Percentiles rank a stretch among this genome's conserved stretches.
phyloP scores from a whole-genome alignment of 1,139 yeast species.

The Casaregolazyma lundiana region DNA sequence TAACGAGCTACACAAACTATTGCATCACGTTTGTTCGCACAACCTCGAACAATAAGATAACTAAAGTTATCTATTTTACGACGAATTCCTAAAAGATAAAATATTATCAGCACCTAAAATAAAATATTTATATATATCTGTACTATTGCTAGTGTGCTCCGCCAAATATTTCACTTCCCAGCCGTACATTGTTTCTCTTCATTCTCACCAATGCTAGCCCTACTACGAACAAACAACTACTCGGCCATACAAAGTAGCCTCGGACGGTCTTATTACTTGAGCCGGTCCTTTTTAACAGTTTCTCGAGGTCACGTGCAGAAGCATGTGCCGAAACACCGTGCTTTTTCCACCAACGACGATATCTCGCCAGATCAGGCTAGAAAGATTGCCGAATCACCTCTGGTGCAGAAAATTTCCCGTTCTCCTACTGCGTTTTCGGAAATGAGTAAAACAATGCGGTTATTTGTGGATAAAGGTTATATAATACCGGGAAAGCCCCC shows the following conservation, averaged over 20 bases:
- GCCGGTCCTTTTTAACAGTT: neutral
- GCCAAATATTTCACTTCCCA: neutral
- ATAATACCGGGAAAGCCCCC: conserved; percentile 20
- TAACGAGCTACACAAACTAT: no score
- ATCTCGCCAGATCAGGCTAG: conserved; percentile 14
- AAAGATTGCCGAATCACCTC: conserved; percentile 16
- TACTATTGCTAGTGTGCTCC: neutral
- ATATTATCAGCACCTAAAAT: no score
- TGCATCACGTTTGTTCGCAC: no score
- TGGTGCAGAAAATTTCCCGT: conserved; percentile 17
- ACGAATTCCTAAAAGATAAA: neutral
- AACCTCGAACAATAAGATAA: neutral
- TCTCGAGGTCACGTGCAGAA: neutral
- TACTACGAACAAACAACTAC: neutral
- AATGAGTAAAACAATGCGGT: conserved; percentile 19
- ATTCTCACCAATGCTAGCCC: neutral
- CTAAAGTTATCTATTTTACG: neutral
- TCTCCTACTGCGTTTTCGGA: conserved; percentile 21
- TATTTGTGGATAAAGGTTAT: conserved; percentile 20
- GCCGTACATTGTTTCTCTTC: neutral
- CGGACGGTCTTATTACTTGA: neutral
- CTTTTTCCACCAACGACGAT: conserved; percentile 7
- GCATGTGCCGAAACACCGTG: neutral
- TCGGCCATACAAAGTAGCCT: neutral
- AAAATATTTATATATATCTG: neutral